Conservation (phyloP, 1,139 yeast genomes). For the Suhomyces bokatorum region DNA sequence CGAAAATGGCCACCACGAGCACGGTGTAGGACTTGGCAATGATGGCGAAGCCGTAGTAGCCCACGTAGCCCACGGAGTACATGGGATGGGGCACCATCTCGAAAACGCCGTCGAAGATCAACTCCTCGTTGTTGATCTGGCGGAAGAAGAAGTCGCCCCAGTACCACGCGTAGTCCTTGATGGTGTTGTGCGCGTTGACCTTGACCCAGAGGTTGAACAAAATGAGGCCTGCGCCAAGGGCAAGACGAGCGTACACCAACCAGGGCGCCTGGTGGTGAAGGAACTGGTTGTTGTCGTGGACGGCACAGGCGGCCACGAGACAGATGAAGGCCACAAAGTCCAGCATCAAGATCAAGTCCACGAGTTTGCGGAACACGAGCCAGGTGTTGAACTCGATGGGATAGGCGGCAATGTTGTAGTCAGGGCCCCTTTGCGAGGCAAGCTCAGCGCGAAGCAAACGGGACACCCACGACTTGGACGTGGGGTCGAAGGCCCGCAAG, state of each 20-base stretch:
- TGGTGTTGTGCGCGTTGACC: slow-evolving; percentile 84
- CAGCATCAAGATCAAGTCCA: slow-evolving; percentile 82
- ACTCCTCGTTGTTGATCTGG: slow-evolving; percentile 69
- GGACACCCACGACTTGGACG: slow-evolving; percentile 30
- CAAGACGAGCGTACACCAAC: slow-evolving; percentile 39
- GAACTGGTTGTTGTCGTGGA: slow-evolving; percentile 42
- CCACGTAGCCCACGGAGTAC: slow-evolving; percentile 89
- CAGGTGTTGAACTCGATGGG: slow-evolving; percentile 85
- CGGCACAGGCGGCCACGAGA: slow-evolving; percentile 61
- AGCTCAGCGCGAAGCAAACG: slow-evolving; percentile 46
- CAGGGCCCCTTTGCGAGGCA: slow-evolving; percentile 59
- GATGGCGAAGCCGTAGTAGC: slow-evolving; percentile 82
- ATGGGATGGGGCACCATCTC: slow-evolving; percentile 93
- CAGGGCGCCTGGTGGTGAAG: slow-evolving; percentile 34
- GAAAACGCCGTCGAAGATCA: slow-evolving; percentile 87
- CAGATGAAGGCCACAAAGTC: slow-evolving; percentile 79
- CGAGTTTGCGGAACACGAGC: slow-evolving; percentile 77
- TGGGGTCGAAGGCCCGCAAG: slow-evolving; percentile 44
- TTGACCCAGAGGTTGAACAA: slow-evolving; percentile 84
- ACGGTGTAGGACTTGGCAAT: slow-evolving; percentile 77
- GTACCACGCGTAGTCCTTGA: slow-evolving; percentile 92
- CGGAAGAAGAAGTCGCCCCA: slow-evolving; percentile 94
- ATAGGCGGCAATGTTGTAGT: slow-evolving; percentile 48
- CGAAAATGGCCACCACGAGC: slow-evolving; percentile 67
- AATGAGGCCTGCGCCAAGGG: slow-evolving; percentile 51